A percentile compares a stretch with the other conserved stretches of the same genome.
Conservation (phyloP, 495 filamentous ascomycete genomes). For the Aspergillus indologenus region DNA sequence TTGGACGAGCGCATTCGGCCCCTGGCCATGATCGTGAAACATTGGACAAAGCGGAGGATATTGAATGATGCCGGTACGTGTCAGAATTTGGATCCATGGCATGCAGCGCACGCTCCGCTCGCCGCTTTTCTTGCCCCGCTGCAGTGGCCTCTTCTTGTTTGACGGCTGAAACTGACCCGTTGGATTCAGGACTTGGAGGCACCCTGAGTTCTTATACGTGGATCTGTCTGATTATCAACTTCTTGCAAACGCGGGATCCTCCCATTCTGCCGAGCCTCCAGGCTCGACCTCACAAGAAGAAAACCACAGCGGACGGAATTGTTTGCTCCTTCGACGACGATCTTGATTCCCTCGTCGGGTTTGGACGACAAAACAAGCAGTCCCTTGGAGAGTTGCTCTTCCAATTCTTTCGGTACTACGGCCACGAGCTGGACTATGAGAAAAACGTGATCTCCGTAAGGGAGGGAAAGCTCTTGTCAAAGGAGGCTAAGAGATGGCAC, state of each 20-base stretch:
- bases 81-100: not conserved
- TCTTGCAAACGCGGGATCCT: slow-evolving; percentile 84
- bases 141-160: not conserved
- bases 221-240: slow-evolving; percentile 98
- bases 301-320: slow-evolving; percentile 55
- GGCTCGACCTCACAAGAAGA: slow-evolving; percentile 63
- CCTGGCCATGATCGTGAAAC: slow-evolving; percentile 91
- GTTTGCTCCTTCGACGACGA: slow-evolving; percentile 83
- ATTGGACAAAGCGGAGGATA: slow-evolving; percentile 91
- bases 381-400: slow-evolving; percentile 80
- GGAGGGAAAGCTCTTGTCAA: slow-evolving; percentile 76
- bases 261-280: slow-evolving; percentile 87
- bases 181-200: slow-evolving; percentile 73
- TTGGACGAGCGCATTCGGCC: slow-evolving; percentile 88
- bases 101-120: not conserved
- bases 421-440: slow-evolving; percentile 88
- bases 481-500: slow-evolving; percentile 84
- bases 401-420: slow-evolving; percentile 91
- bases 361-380: slow-evolving; percentile 78
- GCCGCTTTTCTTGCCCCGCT: not conserved
- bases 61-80: slow-evolving; percentile 90
- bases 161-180: slow-evolving; percentile 9
- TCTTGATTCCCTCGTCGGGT: slow-evolving; percentile 64
- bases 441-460: slow-evolving; percentile 81
- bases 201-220: slow-evolving; percentile 99